Conservation (phyloP, 352 stramenopile genomes). For the Phytophthora multivora region DNA sequence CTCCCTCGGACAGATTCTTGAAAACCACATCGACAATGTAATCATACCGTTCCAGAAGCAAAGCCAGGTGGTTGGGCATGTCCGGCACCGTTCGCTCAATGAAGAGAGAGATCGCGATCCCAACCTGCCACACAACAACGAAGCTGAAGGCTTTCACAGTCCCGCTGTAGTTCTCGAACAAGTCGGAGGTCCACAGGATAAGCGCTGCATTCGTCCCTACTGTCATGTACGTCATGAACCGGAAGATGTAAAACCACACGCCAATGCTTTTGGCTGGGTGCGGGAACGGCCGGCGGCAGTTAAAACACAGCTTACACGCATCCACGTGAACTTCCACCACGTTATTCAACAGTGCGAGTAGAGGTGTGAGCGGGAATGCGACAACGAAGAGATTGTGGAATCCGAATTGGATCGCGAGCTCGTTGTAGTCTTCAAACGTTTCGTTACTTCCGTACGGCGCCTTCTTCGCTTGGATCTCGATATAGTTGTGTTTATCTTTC, state of each 20-base stretch:
- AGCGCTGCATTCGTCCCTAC: constrained; percentile 71
- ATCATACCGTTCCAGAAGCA: constrained; percentile 59
- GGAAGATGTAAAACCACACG: constrained; percentile 87
- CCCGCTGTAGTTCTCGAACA: constrained; percentile 46
- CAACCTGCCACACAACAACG: constrained; percentile 65
- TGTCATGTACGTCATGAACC: constrained; percentile 74
- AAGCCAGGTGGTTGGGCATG: constrained; percentile 44
- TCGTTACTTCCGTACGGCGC: constrained; percentile 73
- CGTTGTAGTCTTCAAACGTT: constrained; percentile 86
- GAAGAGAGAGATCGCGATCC: constrained; percentile 50
- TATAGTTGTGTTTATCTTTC: constrained; percentile 53
- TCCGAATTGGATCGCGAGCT: constrained; percentile 93
- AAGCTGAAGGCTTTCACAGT: constrained; percentile 63
- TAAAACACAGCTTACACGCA: constrained; percentile 59
- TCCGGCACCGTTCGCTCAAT: constrained; percentile 64
- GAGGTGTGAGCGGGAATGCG: constrained; percentile 90
- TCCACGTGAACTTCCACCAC: constrained; percentile 91
- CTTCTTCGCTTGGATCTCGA: constrained; percentile 75
- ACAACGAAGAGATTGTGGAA: constrained; percentile 94
- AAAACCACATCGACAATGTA: constrained; percentile 75
- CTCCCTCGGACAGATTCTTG: constrained; percentile 58
- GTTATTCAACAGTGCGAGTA: constrained; percentile 90
- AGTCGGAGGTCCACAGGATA: constrained; percentile 70
- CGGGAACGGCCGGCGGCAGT: constrained; percentile 72
- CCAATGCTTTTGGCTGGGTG: constrained; percentile 83